Percentiles rank a stretch among this genome's conserved stretches.
Evolutionary conservation across 441 rosid species (phyloP).

Genomic region (Eruca vesicaria): DNA sequence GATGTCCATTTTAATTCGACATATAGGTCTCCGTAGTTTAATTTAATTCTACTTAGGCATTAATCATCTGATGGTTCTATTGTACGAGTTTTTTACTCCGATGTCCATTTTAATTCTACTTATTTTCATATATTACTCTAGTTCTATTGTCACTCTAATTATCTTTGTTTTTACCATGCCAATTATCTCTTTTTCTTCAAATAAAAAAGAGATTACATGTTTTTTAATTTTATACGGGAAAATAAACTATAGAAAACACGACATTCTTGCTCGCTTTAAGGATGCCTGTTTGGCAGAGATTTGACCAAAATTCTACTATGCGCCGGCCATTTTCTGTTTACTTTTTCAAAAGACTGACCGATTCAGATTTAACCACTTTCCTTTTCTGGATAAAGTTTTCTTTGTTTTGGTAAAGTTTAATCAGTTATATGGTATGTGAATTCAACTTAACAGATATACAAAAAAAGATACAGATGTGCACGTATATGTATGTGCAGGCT

Average conservation of each 20-base stretch:
- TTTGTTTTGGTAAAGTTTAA: neutral
- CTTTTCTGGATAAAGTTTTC: slow-evolving; percentile 12
- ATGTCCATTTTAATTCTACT: neutral
- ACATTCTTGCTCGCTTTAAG: slow-evolving; percentile 13
- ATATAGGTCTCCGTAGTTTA: neutral
- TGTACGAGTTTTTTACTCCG: neutral
- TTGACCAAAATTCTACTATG: slow-evolving; percentile 18
- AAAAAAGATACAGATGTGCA: neutral
- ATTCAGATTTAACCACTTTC: slow-evolving; percentile 21
- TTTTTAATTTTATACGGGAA: neutral
- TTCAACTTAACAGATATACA: neutral
- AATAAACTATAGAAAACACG: neutral
- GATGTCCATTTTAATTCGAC: slow-evolving; percentile 40
- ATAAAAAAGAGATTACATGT: no score
- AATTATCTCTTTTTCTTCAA: neutral
- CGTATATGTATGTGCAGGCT: slow-evolving; percentile 9
- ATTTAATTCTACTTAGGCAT: neutral
- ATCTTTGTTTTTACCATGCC: neutral
- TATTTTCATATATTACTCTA: neutral
- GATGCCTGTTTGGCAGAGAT: slow-evolving; percentile 22
- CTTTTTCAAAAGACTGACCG: slow-evolving; percentile 9
- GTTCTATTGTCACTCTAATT: neutral
- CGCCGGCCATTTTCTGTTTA: slow-evolving; percentile 23
- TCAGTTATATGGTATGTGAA: neutral
- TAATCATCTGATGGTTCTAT: neutral